These are phyloP conservation scores for Penicillium herquei DNA, from an alignment of 495 filamentous ascomycete species.

Conservation along the genomic window DNA sequence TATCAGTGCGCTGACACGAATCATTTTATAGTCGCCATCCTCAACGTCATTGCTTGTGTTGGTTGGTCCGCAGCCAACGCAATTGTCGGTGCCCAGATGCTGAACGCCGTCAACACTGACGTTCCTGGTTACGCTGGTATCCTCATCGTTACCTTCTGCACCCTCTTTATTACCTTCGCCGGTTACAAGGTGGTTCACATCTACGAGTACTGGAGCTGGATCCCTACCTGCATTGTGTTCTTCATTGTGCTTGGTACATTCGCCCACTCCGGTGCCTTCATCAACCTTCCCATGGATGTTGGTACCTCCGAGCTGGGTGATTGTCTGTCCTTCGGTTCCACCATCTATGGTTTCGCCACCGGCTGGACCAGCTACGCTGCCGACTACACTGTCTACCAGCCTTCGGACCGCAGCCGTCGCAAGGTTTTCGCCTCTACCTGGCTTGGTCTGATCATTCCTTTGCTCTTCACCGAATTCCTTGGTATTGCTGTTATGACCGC, in stretches of 20 bases:
- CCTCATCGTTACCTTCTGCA: constrained; percentile 70
- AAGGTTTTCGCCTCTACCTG: constrained; percentile 71
- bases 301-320: constrained; percentile 62
- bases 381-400: constrained; percentile 85
- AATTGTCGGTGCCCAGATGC: constrained; percentile 80
- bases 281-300: constrained; percentile 60
- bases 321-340: constrained; percentile 70
- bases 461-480: constrained; percentile 77
- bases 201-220: constrained; percentile 79
- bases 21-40: constrained; percentile 57
- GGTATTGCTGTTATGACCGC: constrained; percentile 72
- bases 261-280: constrained; percentile 71
- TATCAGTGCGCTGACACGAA: constrained; percentile 1
- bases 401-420: constrained; percentile 52
- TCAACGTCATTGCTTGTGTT: constrained; percentile 75
- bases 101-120: constrained; percentile 69
- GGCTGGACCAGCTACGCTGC: constrained; percentile 80
- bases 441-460: constrained; percentile 65
- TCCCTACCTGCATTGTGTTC: constrained; percentile 76
- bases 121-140: constrained; percentile 77
- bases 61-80: constrained; percentile 76
- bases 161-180: constrained; percentile 69
- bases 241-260: constrained; percentile 72
- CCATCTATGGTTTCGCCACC: constrained; percentile 74
- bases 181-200: constrained; percentile 79